Base-by-base conservation (phyloP, 2,329 filamentous ascomycete species). In the Sarocladiaceae sp. region DNA sequence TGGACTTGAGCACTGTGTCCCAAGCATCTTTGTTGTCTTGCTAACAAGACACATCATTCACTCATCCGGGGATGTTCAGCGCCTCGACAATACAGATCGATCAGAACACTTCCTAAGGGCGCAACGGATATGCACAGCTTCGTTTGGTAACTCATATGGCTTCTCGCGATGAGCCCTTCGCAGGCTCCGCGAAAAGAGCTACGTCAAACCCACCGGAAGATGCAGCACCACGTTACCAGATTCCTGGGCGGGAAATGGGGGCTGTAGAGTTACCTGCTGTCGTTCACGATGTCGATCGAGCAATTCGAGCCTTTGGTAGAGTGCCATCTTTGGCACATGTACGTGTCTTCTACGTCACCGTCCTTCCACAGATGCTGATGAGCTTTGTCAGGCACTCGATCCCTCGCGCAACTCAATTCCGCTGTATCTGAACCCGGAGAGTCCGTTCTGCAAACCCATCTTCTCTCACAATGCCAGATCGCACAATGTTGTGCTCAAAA, bases 401-500 rank as follows among this genome's bases (percentile, higher is more conserved):
- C 64, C 71, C 9, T 62, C 65, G 2, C 69, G 73, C 33, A 68
- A 70, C 45, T 73, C 74, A 1, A 64, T 80, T 10, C 83, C 83
- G 2, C 66, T 95, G n/a, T 86, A 85, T 54, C 70, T 97, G 44
- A 81, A 87, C 18, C 86, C 85, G 19, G 78, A 88, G 51, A 88
- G 94, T 61, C 83, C 84, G 3, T 80, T 88, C 55, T 82, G 85
- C 55, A 83, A 85, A 53, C 86, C 87, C 7, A 70, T 95, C 48
- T 71, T 84, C 53, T 95, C 91, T 6, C 82, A 83, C 33, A 85
- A 83, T 57, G 78, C 83, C 24, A 67, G 78, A 16, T 85, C 88
- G 9, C 87, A 89, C 58, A 95, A 96, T 57, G 68, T 97, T 16
- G 73, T 97, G 16, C 72, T 98, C 44, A 90, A 89, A 60, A 74